phyloP scores from a whole-genome alignment of 495 filamentous ascomycete genomes.

The Melanomma pulvis-pyrius region DNA sequence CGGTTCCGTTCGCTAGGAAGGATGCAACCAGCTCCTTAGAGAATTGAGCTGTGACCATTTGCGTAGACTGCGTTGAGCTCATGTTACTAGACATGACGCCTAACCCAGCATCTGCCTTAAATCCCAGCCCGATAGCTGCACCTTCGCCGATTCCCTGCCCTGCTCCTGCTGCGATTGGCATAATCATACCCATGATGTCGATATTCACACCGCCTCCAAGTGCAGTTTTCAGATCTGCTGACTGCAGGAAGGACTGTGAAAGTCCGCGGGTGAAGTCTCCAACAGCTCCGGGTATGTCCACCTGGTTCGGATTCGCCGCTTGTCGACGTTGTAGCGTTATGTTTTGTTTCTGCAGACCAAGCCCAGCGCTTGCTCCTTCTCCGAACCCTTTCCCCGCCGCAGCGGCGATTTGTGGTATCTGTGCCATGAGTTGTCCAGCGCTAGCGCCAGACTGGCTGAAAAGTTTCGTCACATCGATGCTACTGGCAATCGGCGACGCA shows the following conservation, averaged over 20 bases:
- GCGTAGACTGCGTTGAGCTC: not conserved
- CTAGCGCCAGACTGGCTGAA: not conserved
- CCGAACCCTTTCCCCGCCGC: conserved; percentile 12
- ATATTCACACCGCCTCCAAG: not conserved
- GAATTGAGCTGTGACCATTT: conserved; percentile 12
- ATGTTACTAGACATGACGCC: not conserved
- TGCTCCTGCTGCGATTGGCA: conserved; percentile 14
- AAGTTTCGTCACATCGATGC: not conserved
- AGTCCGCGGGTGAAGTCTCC: conserved; percentile 14
- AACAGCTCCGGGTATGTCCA: conserved; percentile 5
- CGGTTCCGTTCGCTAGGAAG: conserved; percentile 14
- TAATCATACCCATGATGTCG: conserved; percentile 6
- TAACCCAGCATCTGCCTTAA: conserved; percentile 7
- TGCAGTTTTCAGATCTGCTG: conserved; percentile 9
- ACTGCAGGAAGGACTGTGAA: conserved; percentile 13
- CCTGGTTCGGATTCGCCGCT: not conserved
- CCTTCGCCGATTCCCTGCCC: conserved; percentile 23
- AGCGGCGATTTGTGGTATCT: conserved; percentile 14
- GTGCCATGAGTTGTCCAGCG: conserved; percentile 11
- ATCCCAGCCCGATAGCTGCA: conserved; percentile 9
- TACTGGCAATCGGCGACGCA: conserved; percentile 14
- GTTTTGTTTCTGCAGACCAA: conserved; percentile 4
- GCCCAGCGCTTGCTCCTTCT: conserved; percentile 16
- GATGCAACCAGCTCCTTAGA: conserved; percentile 7
- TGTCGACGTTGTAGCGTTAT: not conserved